Percentiles rank a stretch among this genome's conserved stretches.
Evolutionary conservation across 2,329 filamentous ascomycete species (phyloP).

Genomic region (Pyrenophora graminea): DNA sequence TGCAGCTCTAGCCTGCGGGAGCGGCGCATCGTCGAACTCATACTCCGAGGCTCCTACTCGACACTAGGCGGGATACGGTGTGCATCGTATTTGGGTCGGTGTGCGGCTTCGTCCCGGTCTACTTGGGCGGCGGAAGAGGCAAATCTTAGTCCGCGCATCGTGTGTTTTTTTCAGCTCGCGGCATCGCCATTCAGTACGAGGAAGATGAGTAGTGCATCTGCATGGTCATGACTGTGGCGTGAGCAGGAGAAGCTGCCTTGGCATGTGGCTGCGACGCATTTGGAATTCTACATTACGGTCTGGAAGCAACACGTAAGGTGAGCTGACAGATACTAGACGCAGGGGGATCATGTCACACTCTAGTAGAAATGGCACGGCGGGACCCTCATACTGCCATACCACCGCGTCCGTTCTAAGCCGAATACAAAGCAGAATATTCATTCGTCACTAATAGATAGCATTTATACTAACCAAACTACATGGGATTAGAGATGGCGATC

Average conservation of each 20-base stretch:
- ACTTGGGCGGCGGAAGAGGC: neutral
- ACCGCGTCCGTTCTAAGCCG: too few relatives aligned
- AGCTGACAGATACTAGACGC: too few relatives aligned
- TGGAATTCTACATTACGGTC: neutral
- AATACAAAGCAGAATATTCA: too few relatives aligned
- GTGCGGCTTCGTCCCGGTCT: neutral
- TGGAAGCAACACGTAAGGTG: neutral
- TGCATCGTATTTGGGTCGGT: slow-evolving; percentile 1
- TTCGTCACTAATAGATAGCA: neutral
- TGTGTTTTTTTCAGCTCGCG: neutral
- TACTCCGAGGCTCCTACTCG: slow-evolving; percentile 6
- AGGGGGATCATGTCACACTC: too few relatives aligned
- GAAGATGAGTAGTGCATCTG: neutral
- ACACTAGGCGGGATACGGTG: neutral
- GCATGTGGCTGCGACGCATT: neutral
- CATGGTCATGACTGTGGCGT: neutral
- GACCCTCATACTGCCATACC: too few relatives aligned
- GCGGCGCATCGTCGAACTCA: slow-evolving; percentile 15
- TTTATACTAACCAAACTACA: neutral
- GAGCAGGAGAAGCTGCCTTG: neutral
- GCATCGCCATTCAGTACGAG: neutral
- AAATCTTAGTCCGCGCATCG: neutral
- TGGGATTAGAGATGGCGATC: neutral
- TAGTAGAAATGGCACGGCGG: too few relatives aligned
- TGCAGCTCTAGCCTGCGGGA: slow-evolving; percentile 8